phyloP scores from a whole-genome alignment of 805 yeast species.

The Yamadazyma philogaea region DNA sequence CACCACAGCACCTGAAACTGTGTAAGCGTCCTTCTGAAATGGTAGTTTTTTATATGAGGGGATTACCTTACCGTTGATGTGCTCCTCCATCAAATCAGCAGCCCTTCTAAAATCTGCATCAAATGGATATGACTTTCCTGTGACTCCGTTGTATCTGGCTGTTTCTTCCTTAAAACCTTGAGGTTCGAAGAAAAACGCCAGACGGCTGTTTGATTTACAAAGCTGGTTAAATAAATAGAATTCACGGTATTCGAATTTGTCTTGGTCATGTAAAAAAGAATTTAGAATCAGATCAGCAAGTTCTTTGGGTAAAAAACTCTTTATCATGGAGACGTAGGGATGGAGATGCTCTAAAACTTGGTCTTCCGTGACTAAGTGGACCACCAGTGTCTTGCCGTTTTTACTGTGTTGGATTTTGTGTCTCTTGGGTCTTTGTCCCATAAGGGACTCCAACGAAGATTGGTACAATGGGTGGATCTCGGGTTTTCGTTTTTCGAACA shows the following conservation, averaged over 20 bases:
- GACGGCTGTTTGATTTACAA: constrained; percentile 57
- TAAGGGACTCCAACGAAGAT: constrained; percentile 13
- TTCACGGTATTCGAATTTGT: constrained; percentile 38
- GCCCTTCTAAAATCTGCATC: constrained; percentile 40
- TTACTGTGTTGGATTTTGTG: background rate
- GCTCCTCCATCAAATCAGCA: constrained; percentile 39
- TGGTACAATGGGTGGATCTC: constrained; percentile 16
- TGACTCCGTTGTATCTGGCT: constrained; percentile 44
- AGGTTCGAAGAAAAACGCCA: constrained; percentile 23
- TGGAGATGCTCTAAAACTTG: constrained; percentile 45
- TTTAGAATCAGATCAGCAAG: constrained; percentile 45
- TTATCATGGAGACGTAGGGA: constrained; percentile 50
- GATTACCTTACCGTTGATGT: constrained; percentile 30
- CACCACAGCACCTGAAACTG: constrained; percentile 50
- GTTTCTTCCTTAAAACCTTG: constrained; percentile 14
- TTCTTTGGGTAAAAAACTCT: constrained; percentile 49
- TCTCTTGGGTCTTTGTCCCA: constrained; percentile 1
- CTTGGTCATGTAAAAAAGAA: constrained; percentile 40
- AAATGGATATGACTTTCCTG: constrained; percentile 27
- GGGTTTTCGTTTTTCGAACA: constrained; percentile 14
- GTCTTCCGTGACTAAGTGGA: constrained; percentile 47
- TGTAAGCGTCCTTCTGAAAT: constrained; percentile 48
- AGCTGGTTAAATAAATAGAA: constrained; percentile 63
- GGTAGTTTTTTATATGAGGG: constrained; percentile 29
- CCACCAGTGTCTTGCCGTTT: constrained; percentile 19